Percentiles rank a stretch among this genome's conserved stretches.
Evolutionary conservation across 345 rosid species (phyloP).

Genomic region (Salix brachista): DNA sequence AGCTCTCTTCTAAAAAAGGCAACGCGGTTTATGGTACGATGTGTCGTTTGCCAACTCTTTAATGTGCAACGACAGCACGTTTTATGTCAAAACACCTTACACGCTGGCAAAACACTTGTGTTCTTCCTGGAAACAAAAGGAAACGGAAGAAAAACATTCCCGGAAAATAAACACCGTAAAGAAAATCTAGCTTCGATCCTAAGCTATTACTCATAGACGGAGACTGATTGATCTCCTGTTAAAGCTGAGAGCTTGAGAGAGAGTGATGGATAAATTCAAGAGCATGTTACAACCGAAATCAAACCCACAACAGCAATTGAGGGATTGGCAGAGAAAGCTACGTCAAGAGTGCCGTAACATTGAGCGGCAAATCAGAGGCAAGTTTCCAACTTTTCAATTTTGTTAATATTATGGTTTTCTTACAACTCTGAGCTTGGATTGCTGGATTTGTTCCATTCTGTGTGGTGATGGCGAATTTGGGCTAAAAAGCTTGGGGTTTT

Average conservation of each 20-base stretch:
- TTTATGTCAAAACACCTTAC: neutral
- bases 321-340: slow-evolving; percentile 48
- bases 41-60: neutral
- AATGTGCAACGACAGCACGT: neutral
- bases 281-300: slow-evolving; percentile 34
- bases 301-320: slow-evolving; percentile 37
- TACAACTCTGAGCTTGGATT: neutral
- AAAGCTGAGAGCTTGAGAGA: neutral
- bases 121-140: neutral
- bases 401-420: neutral
- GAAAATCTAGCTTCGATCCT: slow-evolving; percentile 12
- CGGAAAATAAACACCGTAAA: slow-evolving; percentile 3
- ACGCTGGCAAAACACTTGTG: neutral
- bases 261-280: slow-evolving; percentile 34
- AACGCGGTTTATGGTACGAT: neutral
- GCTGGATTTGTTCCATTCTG: neutral
- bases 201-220: slow-evolving; percentile 7
- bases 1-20: neutral
- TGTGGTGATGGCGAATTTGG: neutral
- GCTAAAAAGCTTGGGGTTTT: neutral
- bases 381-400: neutral
- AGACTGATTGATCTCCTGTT: neutral
- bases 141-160: neutral
- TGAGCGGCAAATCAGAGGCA: slow-evolving; percentile 43
- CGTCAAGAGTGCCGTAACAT: slow-evolving; percentile 43